A percentile compares a stretch with the other conserved stretches of the same genome.
Conservation (phyloP, 257 asterid genomes). For the Solanum chiquidenum region DNA sequence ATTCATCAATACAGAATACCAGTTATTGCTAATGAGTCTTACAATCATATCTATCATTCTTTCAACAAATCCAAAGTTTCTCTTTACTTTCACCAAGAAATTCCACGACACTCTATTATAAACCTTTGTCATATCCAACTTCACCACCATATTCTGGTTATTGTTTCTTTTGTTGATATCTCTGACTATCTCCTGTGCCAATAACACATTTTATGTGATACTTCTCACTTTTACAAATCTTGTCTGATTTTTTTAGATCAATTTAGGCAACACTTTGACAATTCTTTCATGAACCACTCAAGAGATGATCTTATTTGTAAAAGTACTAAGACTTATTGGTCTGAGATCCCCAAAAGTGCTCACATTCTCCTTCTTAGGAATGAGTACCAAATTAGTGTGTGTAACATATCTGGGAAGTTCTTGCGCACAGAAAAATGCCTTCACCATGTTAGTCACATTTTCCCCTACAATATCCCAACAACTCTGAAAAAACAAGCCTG, state of each 20-base stretch:
- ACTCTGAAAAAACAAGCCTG: background rate
- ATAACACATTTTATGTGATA: too few species aligned
- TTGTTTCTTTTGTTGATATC: too few species aligned
- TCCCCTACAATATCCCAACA: background rate
- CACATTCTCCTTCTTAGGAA: background rate
- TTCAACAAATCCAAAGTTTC: background rate
- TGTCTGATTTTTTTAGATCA: too few species aligned
- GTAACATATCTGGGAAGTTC: background rate
- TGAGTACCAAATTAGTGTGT: too few species aligned
- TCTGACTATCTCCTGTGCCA: background rate
- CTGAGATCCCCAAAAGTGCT: background rate
- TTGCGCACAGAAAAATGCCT: background rate
- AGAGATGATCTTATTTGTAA: background rate
- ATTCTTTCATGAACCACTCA: background rate
- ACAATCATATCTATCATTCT: too few species aligned
- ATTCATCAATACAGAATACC: background rate
- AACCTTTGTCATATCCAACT: background rate
- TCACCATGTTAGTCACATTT: background rate
- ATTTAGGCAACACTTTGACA: too few species aligned
- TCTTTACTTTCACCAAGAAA: too few species aligned
- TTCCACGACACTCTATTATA: background rate
- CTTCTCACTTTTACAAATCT: background rate
- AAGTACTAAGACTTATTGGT: background rate
- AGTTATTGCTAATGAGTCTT: background rate
- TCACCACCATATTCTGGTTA: background rate